phyloP scores from a whole-genome alignment of 768 basidiomycete genomes.

The Termitomyces sp. region DNA sequence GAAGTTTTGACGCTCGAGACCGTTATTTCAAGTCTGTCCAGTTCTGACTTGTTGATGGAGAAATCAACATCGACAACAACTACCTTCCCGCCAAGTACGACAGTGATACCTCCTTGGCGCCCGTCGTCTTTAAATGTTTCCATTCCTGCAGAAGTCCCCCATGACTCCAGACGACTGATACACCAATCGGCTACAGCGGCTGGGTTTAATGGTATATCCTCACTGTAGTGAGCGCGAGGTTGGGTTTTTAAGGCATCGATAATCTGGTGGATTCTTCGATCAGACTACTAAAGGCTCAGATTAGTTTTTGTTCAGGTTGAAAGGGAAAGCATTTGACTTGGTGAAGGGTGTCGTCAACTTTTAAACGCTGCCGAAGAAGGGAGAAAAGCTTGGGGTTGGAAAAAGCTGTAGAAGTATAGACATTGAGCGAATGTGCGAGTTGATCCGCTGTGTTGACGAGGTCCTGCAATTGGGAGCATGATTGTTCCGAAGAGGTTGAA shows the following conservation, averaged over 20 bases:
- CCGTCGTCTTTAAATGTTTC: constrained; percentile 65
- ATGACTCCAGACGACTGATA: constrained; percentile 49
- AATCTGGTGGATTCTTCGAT: constrained; percentile 45
- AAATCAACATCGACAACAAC: constrained; percentile 75
- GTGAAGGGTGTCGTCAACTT: constrained; percentile 45
- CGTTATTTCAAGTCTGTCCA: constrained; percentile 29
- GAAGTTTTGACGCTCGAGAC: constrained; percentile 65
- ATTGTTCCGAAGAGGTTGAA: constrained; percentile 32
- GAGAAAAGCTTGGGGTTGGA: constrained; percentile 65
- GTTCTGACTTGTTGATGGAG: constrained; percentile 33
- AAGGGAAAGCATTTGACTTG: constrained; percentile 32
- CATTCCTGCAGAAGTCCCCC: constrained; percentile 65
- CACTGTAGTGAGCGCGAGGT: constrained; percentile 47
- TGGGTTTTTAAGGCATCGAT: constrained; percentile 41
- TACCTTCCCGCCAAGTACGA: constrained; percentile 75
- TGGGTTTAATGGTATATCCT: constrained; percentile 53
- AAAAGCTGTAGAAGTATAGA: constrained; percentile 43
- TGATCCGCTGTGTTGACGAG: constrained; percentile 47
- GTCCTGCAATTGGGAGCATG: constrained; percentile 40
- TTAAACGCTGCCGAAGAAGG: constrained; percentile 57
- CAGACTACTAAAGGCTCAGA: constrained; percentile 34
- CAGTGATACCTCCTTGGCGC: constrained; percentile 41
- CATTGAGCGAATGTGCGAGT: constrained; percentile 46
- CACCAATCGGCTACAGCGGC: constrained; percentile 48
- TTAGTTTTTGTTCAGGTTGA: background rate